phyloP scores from a whole-genome alignment of 1,284 basidiomycete genomes.

The Ganoderma sinense region DNA sequence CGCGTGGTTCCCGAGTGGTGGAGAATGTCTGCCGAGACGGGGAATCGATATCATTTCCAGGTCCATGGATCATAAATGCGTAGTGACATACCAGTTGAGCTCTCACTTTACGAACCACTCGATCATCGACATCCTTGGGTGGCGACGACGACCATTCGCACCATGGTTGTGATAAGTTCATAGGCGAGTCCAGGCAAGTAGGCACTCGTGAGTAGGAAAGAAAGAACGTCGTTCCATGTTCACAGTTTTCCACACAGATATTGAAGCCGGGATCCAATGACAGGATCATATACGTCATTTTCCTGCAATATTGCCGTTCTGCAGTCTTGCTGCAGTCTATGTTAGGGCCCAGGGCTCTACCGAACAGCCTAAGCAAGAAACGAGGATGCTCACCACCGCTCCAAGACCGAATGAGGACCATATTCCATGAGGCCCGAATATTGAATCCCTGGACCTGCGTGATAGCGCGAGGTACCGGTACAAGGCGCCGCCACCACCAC shows the following conservation, averaged over 20 bases:
- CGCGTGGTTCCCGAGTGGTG: background rate
- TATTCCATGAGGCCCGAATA: background rate
- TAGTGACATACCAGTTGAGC: background rate
- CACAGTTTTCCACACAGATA: background rate
- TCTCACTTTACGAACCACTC: background rate
- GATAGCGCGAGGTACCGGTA: background rate
- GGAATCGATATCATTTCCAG: background rate
- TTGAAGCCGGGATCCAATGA: background rate
- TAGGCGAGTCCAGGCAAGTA: background rate
- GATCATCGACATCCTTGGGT: background rate
- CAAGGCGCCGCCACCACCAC: background rate
- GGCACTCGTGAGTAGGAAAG: background rate
- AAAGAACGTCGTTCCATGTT: background rate
- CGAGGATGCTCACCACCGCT: background rate
- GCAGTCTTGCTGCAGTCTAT: no score
- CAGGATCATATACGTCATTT: background rate
- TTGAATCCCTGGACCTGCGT: no score
- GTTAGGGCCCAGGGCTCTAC: background rate
- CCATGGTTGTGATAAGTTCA: background rate
- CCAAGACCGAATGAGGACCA: background rate
- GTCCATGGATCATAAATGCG: background rate
- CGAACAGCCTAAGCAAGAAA: background rate
- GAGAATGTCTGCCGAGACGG: background rate
- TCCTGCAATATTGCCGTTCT: background rate
- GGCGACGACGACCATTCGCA: background rate